Evolutionary conservation across 768 basidiomycete species (phyloP).

Genomic region (Trametes punicea): DNA sequence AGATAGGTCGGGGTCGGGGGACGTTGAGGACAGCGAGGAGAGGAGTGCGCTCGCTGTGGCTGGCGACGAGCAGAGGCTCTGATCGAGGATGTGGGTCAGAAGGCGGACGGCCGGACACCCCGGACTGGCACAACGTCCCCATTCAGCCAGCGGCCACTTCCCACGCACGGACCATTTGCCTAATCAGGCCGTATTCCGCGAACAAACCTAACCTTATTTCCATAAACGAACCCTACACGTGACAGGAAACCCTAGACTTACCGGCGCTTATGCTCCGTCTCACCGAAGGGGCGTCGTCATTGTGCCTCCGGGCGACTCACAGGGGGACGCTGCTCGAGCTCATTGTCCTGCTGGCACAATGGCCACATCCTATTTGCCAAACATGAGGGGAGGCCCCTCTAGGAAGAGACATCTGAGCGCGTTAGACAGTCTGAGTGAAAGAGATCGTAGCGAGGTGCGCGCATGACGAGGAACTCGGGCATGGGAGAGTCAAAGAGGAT

Average conservation of each 20-base stretch:
- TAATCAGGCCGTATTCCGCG: constrained; percentile 10
- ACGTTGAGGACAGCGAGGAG: constrained; percentile 39
- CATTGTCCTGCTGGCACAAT: constrained; percentile 10
- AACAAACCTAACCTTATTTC: constrained; percentile 33
- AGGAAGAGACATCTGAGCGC: not conserved
- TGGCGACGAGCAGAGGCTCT: constrained; percentile 40
- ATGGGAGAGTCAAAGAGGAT: constrained; percentile 9
- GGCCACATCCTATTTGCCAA: not conserved
- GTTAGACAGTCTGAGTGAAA: not conserved
- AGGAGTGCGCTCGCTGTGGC: constrained; percentile 41
- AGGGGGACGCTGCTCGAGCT: constrained; percentile 1
- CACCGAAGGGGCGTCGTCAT: constrained; percentile 20
- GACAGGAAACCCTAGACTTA: constrained; percentile 13
- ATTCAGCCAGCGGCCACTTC: constrained; percentile 32
- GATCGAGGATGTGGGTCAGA: constrained; percentile 42
- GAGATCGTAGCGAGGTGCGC: not conserved
- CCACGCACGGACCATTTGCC: constrained; percentile 42
- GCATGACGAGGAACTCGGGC: not conserved
- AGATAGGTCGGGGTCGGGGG: constrained; percentile 35
- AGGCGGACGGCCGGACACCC: constrained; percentile 27
- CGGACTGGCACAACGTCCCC: constrained; percentile 38
- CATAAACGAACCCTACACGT: constrained; percentile 32
- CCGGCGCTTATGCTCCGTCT: constrained; percentile 13
- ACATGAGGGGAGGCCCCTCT: not conserved
- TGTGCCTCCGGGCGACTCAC: constrained; percentile 17